Evolutionary conservation across 495 filamentous ascomycete genomes (phyloP).

Genomic region (Hypoxylon crocopeplum): DNA sequence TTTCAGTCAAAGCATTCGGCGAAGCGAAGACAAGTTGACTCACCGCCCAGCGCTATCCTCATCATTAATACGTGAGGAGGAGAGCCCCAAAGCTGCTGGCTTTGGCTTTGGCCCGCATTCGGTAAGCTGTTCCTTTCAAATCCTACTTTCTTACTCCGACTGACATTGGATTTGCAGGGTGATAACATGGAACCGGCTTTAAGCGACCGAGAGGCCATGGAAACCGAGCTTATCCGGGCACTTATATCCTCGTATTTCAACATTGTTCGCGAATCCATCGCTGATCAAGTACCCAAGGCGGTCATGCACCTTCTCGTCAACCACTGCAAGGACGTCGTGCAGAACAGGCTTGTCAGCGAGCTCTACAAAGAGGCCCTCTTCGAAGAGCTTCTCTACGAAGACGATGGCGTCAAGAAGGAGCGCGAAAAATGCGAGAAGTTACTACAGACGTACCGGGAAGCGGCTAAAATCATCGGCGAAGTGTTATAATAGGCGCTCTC

Average conservation of each 20-base stretch:
- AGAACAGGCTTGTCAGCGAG: constrained; percentile 94
- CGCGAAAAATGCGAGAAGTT: constrained; percentile 97
- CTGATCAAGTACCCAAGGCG: constrained; percentile 97
- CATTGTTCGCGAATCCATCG: constrained; percentile 95
- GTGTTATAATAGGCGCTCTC: constrained; percentile 68
- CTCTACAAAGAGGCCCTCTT: constrained; percentile 95
- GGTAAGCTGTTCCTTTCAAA: constrained; percentile 23
- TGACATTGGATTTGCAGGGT: constrained; percentile 46
- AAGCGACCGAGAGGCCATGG: constrained; percentile 93
- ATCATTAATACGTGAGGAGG: constrained; percentile 42
- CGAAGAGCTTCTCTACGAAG: constrained; percentile 92
- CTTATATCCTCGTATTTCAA: constrained; percentile 98
- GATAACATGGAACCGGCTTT: constrained; percentile 76
- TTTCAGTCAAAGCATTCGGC: constrained; percentile 82
- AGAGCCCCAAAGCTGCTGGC: constrained; percentile 45
- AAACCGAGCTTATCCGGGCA: constrained; percentile 95
- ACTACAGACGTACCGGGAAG: constrained; percentile 92
- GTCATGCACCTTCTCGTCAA: constrained; percentile 99
- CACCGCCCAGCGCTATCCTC: constrained; percentile 45
- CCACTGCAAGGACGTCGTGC: constrained; percentile 95
- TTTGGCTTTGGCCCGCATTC: constrained; percentile 40
- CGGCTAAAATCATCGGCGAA: constrained; percentile 96
- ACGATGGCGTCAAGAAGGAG: constrained; percentile 95
- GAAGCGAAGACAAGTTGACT: constrained; percentile 67
- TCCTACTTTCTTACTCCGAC: constrained; percentile 13